These are phyloP conservation scores for Carex scoparia DNA, from an alignment of 176 grass and related monocot genomes.

Conservation along the genomic window DNA sequence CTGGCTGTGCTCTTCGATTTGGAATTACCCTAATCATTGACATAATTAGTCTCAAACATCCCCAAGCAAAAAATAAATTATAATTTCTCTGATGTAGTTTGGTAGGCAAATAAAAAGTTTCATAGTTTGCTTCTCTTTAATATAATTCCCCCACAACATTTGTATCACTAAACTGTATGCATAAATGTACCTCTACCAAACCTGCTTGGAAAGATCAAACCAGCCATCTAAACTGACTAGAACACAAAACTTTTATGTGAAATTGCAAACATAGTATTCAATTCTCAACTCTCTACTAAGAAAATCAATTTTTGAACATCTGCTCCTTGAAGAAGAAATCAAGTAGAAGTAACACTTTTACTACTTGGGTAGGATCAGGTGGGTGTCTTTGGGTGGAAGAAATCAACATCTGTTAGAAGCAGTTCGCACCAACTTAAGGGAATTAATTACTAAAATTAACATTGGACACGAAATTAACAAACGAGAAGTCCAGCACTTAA, in stretches of 20 bases:
- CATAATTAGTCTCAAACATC: background rate
- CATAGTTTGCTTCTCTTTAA: background rate
- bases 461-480: too few species aligned
- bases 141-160: background rate
- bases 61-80: background rate
- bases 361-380: background rate
- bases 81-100: background rate
- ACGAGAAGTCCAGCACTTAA: background rate
- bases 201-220: background rate
- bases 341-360: background rate
- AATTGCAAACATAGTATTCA: background rate
- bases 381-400: background rate
- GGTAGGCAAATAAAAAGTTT: background rate
- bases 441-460: background rate
- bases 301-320: background rate
- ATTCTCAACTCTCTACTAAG: background rate
- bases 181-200: background rate
- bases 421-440: background rate
- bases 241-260: background rate
- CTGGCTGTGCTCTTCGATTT: slow-evolving; percentile 32
- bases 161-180: background rate
- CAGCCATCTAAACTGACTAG: background rate
- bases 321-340: background rate
- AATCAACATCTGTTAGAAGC: background rate
- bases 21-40: slow-evolving; percentile 25